Base-by-base conservation (phyloP, 139 green algal species). In the Protoeuglena noctilucae region DNA sequence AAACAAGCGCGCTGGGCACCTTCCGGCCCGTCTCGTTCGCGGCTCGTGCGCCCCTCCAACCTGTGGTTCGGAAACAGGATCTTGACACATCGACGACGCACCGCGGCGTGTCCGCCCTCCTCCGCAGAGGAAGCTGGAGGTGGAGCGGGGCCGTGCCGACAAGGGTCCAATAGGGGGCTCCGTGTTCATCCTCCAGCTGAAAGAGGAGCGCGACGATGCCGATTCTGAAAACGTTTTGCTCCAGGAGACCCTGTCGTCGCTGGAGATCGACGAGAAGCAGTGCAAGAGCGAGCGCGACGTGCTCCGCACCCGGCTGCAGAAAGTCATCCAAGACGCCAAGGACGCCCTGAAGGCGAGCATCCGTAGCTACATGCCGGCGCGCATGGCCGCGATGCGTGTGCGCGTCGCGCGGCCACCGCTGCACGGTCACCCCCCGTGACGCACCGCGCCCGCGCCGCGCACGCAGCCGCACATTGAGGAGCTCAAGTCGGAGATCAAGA, bases 401-500 rank as follows among this genome's bases (percentile, higher is more conserved):
- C 12, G 12, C 39, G 39, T 16, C 39, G 39, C 39, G 12, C 12
- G 39, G 39, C 39, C 12, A 16, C 39, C 12, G 39, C 39, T n/a
- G 39, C 39, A 45, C 12, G 12, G 39, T n/a, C 39, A 45, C 39
- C 16, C 39, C 12, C 16, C 12, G 39, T 45, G 12, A 45, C 16
- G 39, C 39, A n/a, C 39, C 12, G 12, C 12, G 12, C 39, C 49
- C 26, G 19, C 12, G n/a, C n/a, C n/a, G n/a, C n/a, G n/a, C n/a
- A n/a, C n/a, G 66, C 50, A 9, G 30, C 25, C 31, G 53, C 6
- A 50, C 17, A n/a, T 53, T 3, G 17, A 55, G 56, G 46, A 18
- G 45, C 16, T 54, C 28, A 19, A 50, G 28, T 17, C 14, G 12
- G 45, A 62, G 56, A 29, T 62, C n/a, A 31, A 41, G 25, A 28